phyloP scores from a whole-genome alignment of 129 eudicot species.

The Arctium minus region DNA sequence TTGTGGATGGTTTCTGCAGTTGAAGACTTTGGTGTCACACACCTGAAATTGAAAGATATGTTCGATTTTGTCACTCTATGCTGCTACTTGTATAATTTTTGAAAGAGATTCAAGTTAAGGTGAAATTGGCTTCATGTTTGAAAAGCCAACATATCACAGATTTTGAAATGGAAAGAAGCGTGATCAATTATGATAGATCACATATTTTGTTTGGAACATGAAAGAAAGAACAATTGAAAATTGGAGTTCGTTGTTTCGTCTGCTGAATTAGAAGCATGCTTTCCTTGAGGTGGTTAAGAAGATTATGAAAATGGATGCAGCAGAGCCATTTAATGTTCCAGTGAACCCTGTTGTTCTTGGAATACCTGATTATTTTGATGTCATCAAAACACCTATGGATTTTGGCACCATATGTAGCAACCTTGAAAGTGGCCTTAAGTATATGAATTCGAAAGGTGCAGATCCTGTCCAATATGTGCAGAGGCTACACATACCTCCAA shows the following conservation, averaged over 20 bases:
- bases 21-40: constrained; percentile 85
- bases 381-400: constrained; percentile 95
- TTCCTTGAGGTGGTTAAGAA: constrained; percentile 65
- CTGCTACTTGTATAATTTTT: no score
- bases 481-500: background rate
- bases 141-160: no score
- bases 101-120: no score
- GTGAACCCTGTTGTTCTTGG: constrained; percentile 95
- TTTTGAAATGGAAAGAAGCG: no score
- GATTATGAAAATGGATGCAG: constrained; percentile 98
- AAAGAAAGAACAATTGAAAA: no score
- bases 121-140: no score
- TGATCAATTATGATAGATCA: no score
- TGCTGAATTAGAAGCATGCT: no score
- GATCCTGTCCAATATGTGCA: constrained; percentile 54
- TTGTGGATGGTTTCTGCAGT: constrained; percentile 96
- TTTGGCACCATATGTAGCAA: constrained; percentile 82
- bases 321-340: constrained; percentile 86
- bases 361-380: constrained; percentile 94
- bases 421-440: constrained; percentile 82
- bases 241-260: no score
- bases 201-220: no score
- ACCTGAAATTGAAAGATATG: constrained; percentile 64
- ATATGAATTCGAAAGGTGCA: constrained; percentile 72
- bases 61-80: background rate